Evolutionary conservation across 2,329 filamentous ascomycete species (phyloP).

Genomic region (Fusarium agapanthi): DNA sequence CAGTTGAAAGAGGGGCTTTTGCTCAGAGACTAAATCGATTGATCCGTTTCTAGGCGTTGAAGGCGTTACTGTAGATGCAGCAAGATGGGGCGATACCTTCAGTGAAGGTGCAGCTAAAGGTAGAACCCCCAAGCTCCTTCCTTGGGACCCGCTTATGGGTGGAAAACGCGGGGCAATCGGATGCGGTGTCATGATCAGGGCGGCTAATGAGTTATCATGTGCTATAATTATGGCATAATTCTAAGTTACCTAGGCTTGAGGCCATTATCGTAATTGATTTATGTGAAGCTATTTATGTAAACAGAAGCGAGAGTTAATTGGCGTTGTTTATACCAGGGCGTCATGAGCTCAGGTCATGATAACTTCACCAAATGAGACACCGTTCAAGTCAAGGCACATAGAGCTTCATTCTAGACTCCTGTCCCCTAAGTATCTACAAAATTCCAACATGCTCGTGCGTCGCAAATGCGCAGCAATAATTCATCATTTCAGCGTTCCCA

Average conservation of each 20-base stretch:
- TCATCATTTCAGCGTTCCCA: conserved; percentile 39
- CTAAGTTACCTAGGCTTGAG: not conserved
- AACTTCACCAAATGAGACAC: conserved; percentile 2
- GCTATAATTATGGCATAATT: not conserved
- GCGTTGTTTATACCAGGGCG: not conserved
- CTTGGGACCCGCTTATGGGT: conserved; percentile 10
- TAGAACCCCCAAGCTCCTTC: conserved; percentile 17
- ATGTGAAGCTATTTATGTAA: not conserved
- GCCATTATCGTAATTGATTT: not conserved
- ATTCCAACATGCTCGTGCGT: conserved; percentile 38
- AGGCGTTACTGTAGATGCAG: conserved; percentile 25
- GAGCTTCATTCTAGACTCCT: conserved; percentile 35
- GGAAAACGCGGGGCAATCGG: conserved; percentile 39
- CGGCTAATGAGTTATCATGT: conserved; percentile 10
- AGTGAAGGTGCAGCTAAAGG: conserved; percentile 20
- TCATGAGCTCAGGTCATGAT: not conserved
- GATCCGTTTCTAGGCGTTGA: conserved; percentile 16
- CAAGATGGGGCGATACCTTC: conserved; percentile 28
- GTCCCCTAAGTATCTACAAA: conserved; percentile 39
- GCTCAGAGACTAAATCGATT: conserved; percentile 6
- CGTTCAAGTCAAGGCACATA: conserved; percentile 22
- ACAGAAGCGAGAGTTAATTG: not conserved
- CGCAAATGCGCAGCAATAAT: conserved; percentile 36
- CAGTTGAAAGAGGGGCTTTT: conserved; percentile 35
- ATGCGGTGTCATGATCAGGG: conserved; percentile 28